Evolutionary conservation across 169 alveolate species (phyloP).

Genomic region (Theileria orientalis): DNA sequence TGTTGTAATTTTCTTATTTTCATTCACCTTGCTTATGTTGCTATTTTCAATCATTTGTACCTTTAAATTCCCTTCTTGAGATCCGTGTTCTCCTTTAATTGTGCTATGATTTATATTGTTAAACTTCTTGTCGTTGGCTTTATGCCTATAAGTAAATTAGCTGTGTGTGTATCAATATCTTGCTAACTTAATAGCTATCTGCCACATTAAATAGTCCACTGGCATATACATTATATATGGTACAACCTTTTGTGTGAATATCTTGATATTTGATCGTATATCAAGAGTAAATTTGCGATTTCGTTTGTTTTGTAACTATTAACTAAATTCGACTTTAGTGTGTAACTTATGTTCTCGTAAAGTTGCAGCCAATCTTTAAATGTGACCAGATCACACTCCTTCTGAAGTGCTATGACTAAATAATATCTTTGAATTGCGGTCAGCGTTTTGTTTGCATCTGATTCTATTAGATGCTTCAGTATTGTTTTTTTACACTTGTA

Average conservation of each 20-base stretch:
- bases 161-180: too few species aligned
- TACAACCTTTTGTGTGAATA: conserved; percentile 30
- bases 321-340: neutral
- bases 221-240: neutral
- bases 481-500: neutral
- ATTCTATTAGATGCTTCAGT: conserved; percentile 3
- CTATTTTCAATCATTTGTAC: neutral
- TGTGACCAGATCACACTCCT: conserved; percentile 36
- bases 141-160: neutral
- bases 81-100: too few species aligned
- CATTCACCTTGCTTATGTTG: neutral
- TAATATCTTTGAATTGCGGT: conserved; percentile 51
- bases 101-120: neutral
- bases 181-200: too few species aligned
- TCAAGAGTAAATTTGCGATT: conserved; percentile 45
- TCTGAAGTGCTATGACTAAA: conserved; percentile 27
- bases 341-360: neutral
- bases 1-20: neutral
- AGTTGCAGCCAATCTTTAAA: conserved; percentile 27
- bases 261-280: conserved; percentile 57
- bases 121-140: neutral
- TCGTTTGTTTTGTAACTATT: conserved; percentile 31
- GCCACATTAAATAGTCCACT: too few species aligned
- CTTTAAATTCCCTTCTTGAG: too few species aligned
- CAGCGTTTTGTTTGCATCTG: conserved; percentile 24